Evolutionary conservation across 2,329 filamentous ascomycete genomes (phyloP), one percentile per base, ranked within the genome.

Genomic region (Aspergillus latus): DNA sequence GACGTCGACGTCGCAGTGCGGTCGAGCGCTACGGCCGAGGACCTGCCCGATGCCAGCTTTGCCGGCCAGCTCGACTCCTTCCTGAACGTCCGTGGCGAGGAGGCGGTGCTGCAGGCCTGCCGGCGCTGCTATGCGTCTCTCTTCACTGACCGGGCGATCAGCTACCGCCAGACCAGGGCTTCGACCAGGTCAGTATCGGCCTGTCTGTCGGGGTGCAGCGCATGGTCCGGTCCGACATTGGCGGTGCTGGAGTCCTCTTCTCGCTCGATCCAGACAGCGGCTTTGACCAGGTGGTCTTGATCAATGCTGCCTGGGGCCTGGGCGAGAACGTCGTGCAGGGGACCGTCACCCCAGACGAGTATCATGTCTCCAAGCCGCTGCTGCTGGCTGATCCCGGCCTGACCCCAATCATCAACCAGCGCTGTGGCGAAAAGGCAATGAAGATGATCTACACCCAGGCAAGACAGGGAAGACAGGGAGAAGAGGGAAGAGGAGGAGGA

Each of bases 161-260:
- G 67, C 53, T 75, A 75, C 54, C 64, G 64, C 5, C 63, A 62
- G 43, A 49, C 57, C 1, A 64, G 43, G 60, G 61, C 6, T 68
- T 67, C 37, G 58, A 66, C 46, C 62, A 65, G 28, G 26, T 61
- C 30, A 56, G 52, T 4, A 55, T 67, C 13, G 64, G 61, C 4
- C 55, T 67, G 11, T 64, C 65, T 1, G 56, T 67, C 45, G 64
- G 62, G 1, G 57, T 67, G n/a, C 64, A 68, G 52, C 63, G 59
- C 11, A 67, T 69, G 67, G 65, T 68, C 7, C 69, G 70, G 32
- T 74, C 74, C 7, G 72, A 74, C 54, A 26, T 57, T 10, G 58
- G 68, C 4, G 71, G 70, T 8, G 70, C 72, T 6, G 74, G 74
- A 15, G 72, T 74, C 45, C 75, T 76, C 72, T 76, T 76, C 61